Evolutionary conservation across 1,284 basidiomycete species (phyloP), one percentile per base, ranked within the genome.

Genomic region (Apiotrichum veenhuisii): DNA sequence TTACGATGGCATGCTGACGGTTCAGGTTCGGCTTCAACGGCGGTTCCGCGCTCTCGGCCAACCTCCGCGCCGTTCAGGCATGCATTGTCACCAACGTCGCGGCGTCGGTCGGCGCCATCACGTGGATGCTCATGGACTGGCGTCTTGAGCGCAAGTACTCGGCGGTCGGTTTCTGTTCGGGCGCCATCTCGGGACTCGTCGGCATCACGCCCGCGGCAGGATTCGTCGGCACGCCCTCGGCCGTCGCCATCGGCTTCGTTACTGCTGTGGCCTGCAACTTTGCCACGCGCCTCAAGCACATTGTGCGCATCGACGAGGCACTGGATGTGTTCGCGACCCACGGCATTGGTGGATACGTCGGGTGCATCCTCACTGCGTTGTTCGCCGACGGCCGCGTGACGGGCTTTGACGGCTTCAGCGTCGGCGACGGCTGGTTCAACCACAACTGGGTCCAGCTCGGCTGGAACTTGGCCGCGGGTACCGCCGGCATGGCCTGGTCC

Each of bases 11-110:
- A n/a, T n/a, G n/a, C n/a, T n/a, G n/a, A n/a, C n/a, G n/a, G n/a
- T n/a, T n/a, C n/a, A n/a, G n/a, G 94, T 92, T 94, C 70, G 93
- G 88, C 22, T 90, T 89, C 81, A 94, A 94, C 78, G 91, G 91
- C 42, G 89, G 89, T 38, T 74, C 72, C 8, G 73, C 73, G 15
- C 69, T 76, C 40, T 82, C 84, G 34, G 91, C 91, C 63, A 95
- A 95, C 80, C 79, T 96, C 52, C 85, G 92, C 57, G 93, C 91
- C 1, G 84, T 87, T 38, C 85, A 89, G 77, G 92, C 93, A 20
- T 91, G 89, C 78, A 88, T 94, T 62, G 90, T 95, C 60, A 98
- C 94, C 68, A 96, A 97, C 80, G 75, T 93, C 44, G 86, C 91
- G 1, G 91, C 91, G 2, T 84, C 84, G 55, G 85, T 89, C 36